Percentiles rank a stretch among this genome's conserved stretches.
These are phyloP conservation scores for Microstegium vimineum DNA, from an alignment of 176 grass and related monocot species.

Conservation along the genomic window DNA sequence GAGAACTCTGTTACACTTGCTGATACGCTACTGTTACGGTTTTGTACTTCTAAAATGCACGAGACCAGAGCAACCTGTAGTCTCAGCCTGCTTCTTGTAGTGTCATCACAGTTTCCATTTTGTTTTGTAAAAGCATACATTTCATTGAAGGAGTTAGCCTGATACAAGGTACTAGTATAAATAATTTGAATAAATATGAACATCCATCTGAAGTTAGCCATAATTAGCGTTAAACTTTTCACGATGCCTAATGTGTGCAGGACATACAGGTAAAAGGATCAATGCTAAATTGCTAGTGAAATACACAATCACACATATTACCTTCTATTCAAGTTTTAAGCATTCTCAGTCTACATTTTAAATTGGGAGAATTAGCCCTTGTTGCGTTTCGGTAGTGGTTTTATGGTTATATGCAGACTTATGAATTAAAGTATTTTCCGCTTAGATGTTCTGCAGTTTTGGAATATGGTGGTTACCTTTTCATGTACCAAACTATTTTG, in stretches of 20 bases:
- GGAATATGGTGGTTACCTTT: background rate
- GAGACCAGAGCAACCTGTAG: background rate
- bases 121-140: background rate
- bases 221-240: background rate
- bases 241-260: background rate
- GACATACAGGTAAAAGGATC: background rate
- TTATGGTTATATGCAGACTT: background rate
- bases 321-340: background rate
- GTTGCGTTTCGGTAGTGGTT: background rate
- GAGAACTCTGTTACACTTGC: conserved; percentile 27
- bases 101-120: background rate
- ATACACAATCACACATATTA: background rate
- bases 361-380: too few relatives aligned
- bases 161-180: background rate
- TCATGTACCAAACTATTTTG: background rate
- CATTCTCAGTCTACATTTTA: background rate
- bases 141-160: background rate
- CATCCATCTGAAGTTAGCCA: background rate
- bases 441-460: background rate
- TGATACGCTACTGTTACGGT: background rate
- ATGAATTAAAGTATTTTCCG: background rate
- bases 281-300: background rate
- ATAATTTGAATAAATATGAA: background rate
- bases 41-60: conserved; percentile 1
- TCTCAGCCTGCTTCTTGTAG: background rate